Evolutionary conservation across 805 yeast genomes (phyloP), one percentile per base, ranked within the genome.

Genomic region (Saccharomycopsis amapae): DNA sequence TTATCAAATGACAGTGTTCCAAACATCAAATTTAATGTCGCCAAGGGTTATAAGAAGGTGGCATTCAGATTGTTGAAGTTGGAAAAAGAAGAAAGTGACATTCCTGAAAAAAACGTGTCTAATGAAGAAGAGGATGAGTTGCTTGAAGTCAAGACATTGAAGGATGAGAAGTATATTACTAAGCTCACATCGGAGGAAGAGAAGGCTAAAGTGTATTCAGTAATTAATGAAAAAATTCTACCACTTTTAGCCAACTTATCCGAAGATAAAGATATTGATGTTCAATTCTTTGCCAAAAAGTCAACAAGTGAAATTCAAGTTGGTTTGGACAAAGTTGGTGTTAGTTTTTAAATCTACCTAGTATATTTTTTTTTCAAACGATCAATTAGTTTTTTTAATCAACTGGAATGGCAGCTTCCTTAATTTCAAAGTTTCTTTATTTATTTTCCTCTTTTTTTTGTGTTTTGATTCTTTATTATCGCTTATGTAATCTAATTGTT

Each of bases 1-100:
- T 71, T 90, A 56, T 71, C 79, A 33, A 71, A 69, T 32, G 98
- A 93, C 65, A 74, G 79, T 5, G 97, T 93, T 46, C 96, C 99
- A 56, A 93, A 93, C 63, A 89, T 93, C 52, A 76, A 97, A 60
- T 93, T 93, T 69, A 93, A 89, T 65, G 88, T 85, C 52, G 97
- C 99, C 23, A 88, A 87, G 64, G 76, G 95, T 13, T 78, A 72
- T 76, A 35, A 67, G 72, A 22, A 69, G 84, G 28, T 79, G 79
- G 5, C 75, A 78, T 57, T 69, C 78, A 36, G 45, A 35, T 31
- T 62, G 59, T 45, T 55, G 52, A 28, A 52, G 49, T 19, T 46
- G 54, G 32, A 58, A 56, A 35, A 49, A 52, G 30, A 44, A 47
- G 28, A 50, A 52, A 51, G 46, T 22, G 48, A 46, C 5, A 38